phyloP scores from a whole-genome alignment of 1,139 yeast species.

The Saccharomyces uvarum region DNA sequence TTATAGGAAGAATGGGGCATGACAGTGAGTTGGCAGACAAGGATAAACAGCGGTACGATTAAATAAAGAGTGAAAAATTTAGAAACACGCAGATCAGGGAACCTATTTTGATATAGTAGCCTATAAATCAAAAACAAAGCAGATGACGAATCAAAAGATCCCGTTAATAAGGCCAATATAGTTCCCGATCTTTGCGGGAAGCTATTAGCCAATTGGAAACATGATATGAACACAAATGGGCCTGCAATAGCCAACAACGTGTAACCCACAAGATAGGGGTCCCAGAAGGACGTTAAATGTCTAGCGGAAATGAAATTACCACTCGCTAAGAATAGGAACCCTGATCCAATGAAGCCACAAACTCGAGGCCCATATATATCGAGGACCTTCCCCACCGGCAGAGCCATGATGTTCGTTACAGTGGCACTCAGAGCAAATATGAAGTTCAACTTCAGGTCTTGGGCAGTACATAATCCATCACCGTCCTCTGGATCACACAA shows the following conservation, averaged over 20 bases:
- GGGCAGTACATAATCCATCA: constrained; percentile 46
- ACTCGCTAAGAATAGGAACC: constrained; percentile 48
- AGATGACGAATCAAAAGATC: constrained; percentile 71
- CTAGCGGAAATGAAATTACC: constrained; percentile 34
- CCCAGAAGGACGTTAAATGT: constrained; percentile 31
- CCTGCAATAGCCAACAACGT: constrained; percentile 66
- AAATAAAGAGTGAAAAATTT: constrained; percentile 61
- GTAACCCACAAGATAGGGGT: constrained; percentile 59
- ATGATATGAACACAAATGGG: constrained; percentile 74
- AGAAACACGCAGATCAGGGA: constrained; percentile 34
- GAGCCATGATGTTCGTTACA: constrained; percentile 72
- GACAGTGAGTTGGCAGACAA: constrained; percentile 59
- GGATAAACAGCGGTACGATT: constrained; percentile 65
- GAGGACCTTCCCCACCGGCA: constrained; percentile 70
- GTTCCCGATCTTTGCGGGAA: constrained; percentile 68
- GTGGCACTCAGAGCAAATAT: constrained; percentile 84
- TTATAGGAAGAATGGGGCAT: constrained; percentile 79
- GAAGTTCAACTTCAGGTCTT: constrained; percentile 72
- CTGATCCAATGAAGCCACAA: constrained; percentile 68
- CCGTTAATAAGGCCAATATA: constrained; percentile 62
- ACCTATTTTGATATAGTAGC: constrained; percentile 45
- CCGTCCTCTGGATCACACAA: constrained; percentile 38
- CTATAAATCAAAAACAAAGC: constrained; percentile 66
- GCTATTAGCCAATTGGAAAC: constrained; percentile 67
- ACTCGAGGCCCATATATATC: constrained; percentile 76